Evolutionary conservation across 1,284 basidiomycete genomes (phyloP).

Genomic region (Xanthoconium separans): DNA sequence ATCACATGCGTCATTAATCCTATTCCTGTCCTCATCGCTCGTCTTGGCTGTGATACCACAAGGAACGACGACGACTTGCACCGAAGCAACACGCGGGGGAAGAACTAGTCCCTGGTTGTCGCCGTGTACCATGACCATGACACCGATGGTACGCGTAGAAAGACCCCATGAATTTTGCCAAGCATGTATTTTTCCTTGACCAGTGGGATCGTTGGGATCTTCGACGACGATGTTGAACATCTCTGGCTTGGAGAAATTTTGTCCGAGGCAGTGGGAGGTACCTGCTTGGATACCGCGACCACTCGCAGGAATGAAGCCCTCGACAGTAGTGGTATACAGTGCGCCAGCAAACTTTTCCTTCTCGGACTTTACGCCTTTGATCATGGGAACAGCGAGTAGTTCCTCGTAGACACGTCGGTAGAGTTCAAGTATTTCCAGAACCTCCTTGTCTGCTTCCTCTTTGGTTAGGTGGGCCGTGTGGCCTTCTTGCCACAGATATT

Average conservation of each 20-base stretch:
- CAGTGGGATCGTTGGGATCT: slow-evolving; percentile 76
- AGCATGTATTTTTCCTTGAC: slow-evolving; percentile 75
- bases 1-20: slow-evolving; percentile 78
- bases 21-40: slow-evolving; percentile 65
- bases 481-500: slow-evolving; percentile 99
- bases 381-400: slow-evolving; percentile 94
- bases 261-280: slow-evolving; percentile 97
- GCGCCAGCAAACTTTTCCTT: slow-evolving; percentile 99
- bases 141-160: slow-evolving; percentile 94
- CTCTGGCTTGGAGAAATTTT: slow-evolving; percentile 93
- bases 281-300: slow-evolving; percentile 97
- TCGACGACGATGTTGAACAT: slow-evolving; percentile 99
- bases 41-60: slow-evolving; percentile 89
- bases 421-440: slow-evolving; percentile 91
- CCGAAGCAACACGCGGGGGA: slow-evolving; percentile 90
- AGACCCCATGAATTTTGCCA: slow-evolving; percentile 99
- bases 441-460: slow-evolving; percentile 88
- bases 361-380: slow-evolving; percentile 96
- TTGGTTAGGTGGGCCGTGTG: slow-evolving; percentile 95
- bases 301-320: slow-evolving; percentile 97
- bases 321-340: slow-evolving; percentile 96
- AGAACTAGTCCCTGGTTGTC: slow-evolving; percentile 97
- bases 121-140: slow-evolving; percentile 99
- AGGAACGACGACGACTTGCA: slow-evolving; percentile 92
- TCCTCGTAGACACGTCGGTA: slow-evolving; percentile 98